Percentiles rank a stretch among this genome's conserved stretches.
These are phyloP conservation scores for Esteya vermicola DNA, from an alignment of 2,329 filamentous ascomycete species.

Conservation along the genomic window DNA sequence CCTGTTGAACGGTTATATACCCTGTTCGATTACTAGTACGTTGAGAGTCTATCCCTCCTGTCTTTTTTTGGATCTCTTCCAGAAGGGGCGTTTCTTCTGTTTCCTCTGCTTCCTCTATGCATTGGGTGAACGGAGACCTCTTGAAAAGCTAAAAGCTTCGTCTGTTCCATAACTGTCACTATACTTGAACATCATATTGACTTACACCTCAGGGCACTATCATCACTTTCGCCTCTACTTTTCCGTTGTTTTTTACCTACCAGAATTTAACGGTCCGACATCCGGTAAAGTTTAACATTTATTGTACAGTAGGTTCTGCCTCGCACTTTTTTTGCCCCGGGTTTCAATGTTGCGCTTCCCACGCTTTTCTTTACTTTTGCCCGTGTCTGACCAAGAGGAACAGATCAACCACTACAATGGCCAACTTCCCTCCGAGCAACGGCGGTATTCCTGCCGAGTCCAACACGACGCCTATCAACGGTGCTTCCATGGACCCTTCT, in stretches of 20 bases:
- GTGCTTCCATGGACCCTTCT: constrained; percentile 12
- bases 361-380: background rate
- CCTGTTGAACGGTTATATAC: constrained; percentile 3
- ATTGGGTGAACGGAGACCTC: no score
- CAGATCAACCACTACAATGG: constrained; percentile 8
- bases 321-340: no score
- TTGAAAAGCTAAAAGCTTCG: no score
- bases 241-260: background rate
- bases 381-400: background rate
- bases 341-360: background rate
- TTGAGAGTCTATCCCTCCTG: no score
- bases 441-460: constrained; percentile 10
- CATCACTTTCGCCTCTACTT: background rate
- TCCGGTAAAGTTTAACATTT: background rate
- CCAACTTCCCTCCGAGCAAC: constrained; percentile 9
- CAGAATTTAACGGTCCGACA: background rate
- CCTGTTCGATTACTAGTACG: constrained; percentile 5
- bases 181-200: background rate
- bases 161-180: no score
- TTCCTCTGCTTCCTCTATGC: background rate
- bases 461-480: constrained; percentile 16
- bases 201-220: background rate
- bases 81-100: background rate
- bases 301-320: background rate
- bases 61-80: background rate